These are phyloP conservation scores for Mycena indigotica DNA, from an alignment of 768 basidiomycete genomes.

Conservation along the genomic window DNA sequence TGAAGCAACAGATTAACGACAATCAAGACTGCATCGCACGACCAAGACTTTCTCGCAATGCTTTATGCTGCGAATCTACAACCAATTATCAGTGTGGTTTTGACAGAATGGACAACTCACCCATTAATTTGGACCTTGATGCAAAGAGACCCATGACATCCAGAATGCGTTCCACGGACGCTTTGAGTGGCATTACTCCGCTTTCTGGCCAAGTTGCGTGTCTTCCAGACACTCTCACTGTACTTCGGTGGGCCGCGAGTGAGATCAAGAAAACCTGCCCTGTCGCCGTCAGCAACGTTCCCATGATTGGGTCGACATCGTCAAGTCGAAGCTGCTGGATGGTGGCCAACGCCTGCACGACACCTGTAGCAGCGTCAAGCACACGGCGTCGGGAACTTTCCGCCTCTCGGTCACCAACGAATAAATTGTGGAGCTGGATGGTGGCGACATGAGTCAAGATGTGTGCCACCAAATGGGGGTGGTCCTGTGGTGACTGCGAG, in stretches of 20 bases:
- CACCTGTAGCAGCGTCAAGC: neutral
- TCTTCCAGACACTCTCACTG: neutral
- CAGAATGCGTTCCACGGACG: neutral
- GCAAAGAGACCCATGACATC: neutral
- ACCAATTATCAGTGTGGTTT: too few species aligned
- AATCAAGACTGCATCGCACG: neutral
- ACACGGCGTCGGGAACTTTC: neutral
- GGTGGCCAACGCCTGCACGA: neutral
- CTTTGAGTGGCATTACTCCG: neutral
- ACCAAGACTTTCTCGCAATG: neutral
- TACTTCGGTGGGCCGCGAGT: neutral
- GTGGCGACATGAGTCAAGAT: conserved; percentile 26
- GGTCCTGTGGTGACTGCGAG: neutral
- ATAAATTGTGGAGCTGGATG: conserved; percentile 29
- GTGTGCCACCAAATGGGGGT: conserved; percentile 24
- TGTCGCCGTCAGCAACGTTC: neutral
- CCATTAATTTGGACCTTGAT: neutral
- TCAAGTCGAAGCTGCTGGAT: neutral
- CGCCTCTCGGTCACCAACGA: neutral
- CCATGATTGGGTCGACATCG: neutral
- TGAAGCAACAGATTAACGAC: neutral
- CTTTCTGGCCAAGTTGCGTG: neutral
- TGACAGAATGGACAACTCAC: neutral
- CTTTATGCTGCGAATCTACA: neutral
- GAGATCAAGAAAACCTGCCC: neutral